phyloP scores from a whole-genome alignment of 1,139 yeast species.

The Lodderomyces parapsilosis region DNA sequence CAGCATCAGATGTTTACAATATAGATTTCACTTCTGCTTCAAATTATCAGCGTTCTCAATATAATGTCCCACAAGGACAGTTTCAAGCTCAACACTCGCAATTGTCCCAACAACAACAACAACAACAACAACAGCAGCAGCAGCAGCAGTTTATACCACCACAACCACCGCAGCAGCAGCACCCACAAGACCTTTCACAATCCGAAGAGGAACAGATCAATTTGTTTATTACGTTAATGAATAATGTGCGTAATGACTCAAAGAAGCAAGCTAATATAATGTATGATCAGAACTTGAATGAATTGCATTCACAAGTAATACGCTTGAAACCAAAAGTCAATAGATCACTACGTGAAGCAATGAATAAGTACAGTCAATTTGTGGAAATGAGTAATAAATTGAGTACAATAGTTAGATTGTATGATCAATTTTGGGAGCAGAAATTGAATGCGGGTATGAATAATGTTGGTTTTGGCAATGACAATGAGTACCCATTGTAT shows the following conservation, averaged over 20 bases:
- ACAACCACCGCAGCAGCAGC: constrained; percentile 15
- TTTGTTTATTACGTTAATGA: constrained; percentile 67
- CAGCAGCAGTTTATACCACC: constrained; percentile 8
- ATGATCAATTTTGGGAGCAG: constrained; percentile 75
- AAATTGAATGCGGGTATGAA: constrained; percentile 54
- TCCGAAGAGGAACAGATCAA: constrained; percentile 69
- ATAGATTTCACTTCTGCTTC: constrained; percentile 15
- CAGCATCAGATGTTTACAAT: constrained; percentile 31
- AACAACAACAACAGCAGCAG: constrained; percentile 13
- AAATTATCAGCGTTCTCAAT: constrained; percentile 7
- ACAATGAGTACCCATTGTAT: constrained; percentile 1
- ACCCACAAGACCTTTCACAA: constrained; percentile 43
- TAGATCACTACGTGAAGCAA: constrained; percentile 59
- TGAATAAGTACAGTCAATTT: constrained; percentile 65
- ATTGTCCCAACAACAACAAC: constrained; percentile 8
- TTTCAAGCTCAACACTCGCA: constrained; percentile 5
- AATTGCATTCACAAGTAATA: constrained; percentile 62
- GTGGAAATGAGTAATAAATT: constrained; percentile 82
- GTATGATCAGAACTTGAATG: constrained; percentile 62
- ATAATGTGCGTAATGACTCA: constrained; percentile 51
- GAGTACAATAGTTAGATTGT: constrained; percentile 72
- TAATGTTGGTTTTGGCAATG: constrained; percentile 16
- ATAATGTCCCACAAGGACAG: neutral
- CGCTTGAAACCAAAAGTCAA: constrained; percentile 75
- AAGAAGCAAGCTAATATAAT: constrained; percentile 48